Evolutionary conservation across 2,329 filamentous ascomycete species (phyloP), one percentile per base, ranked within the genome.

Genomic region (Xylaria hypoxylon): DNA sequence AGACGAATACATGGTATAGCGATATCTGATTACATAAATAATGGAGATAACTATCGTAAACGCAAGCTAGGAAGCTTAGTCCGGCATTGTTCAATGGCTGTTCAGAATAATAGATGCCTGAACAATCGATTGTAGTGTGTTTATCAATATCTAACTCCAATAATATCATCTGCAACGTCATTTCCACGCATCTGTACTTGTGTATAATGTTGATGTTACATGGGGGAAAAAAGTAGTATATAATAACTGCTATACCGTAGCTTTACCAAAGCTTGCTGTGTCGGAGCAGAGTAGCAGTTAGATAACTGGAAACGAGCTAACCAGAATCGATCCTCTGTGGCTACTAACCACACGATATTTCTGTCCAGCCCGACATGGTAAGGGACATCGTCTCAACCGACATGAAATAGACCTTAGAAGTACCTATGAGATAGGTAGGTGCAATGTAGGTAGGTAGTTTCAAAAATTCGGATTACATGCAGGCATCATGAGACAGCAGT

Each of bases 1-100:
- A 47, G 35, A 61, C 19, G 44, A 51, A 26, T 48, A 15, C 17
- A 42, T 52, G 15, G 55, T 28, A 64, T 31, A 17, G 56, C 61
- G 53, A 55, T 51, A 35, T 51, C 38, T 15, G 6, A 35, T 47
- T 28, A 44, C 11, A 35, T 40, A 42, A 8, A 58, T 13, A 31
- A 38, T 19, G 38, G 42, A 58, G n/a, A 28, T 28, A 61, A 33
- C 17, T 40, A 7, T 48, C 17, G 8, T 45, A 19, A 55, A 50
- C 45, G 5, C 48, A 48, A 50, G 40, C 38, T 7, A 51, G 33
- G 45, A 51, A 62, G 52, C 26, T 56, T 26, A 35, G 40, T 48
- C 47, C 33, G 24, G 44, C 17, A 47, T 65, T 17, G 7, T 51
- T 24, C n/a, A 5, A 57, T 58, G 48, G 22, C 35, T 28, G 52